These are phyloP conservation scores for Barnettozyma vustinii DNA, from an alignment of 805 yeast genomes.

Conservation along the genomic window DNA sequence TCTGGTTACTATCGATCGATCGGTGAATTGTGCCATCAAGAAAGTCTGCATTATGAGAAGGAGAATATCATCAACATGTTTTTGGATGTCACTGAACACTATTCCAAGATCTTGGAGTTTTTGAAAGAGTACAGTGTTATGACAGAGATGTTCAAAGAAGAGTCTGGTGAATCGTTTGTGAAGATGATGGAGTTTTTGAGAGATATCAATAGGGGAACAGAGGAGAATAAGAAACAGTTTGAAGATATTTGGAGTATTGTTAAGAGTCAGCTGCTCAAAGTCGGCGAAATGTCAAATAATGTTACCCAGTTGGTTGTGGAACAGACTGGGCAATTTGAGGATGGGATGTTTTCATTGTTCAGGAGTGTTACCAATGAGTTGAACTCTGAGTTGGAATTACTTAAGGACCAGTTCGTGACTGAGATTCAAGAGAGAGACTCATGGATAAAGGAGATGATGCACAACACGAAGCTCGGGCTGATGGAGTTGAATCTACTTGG, in stretches of 20 bases:
- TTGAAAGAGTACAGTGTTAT: slow-evolving; percentile 17
- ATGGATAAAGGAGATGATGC: background rate
- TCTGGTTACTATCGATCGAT: slow-evolving; percentile 59
- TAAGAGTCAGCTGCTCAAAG: slow-evolving; percentile 11
- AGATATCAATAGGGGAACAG: slow-evolving; percentile 7
- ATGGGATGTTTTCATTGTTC: slow-evolving; percentile 11
- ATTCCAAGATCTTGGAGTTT: slow-evolving; percentile 17
- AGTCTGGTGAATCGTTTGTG: slow-evolving; percentile 11
- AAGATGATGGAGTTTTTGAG: slow-evolving; percentile 13
- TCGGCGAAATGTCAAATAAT: slow-evolving; percentile 13
- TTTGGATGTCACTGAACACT: slow-evolving; percentile 39
- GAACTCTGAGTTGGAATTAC: slow-evolving; percentile 4
- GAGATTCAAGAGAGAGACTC: slow-evolving; percentile 13
- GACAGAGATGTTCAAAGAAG: slow-evolving; percentile 16
- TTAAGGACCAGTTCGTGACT: slow-evolving; percentile 12
- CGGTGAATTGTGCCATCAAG: slow-evolving; percentile 47
- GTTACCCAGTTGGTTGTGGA: slow-evolving; percentile 12
- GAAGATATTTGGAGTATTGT: slow-evolving; percentile 13
- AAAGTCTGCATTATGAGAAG: slow-evolving; percentile 46
- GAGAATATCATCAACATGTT: slow-evolving; percentile 43
- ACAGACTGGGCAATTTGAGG: slow-evolving; percentile 12
- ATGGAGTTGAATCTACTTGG: slow-evolving; percentile 1
- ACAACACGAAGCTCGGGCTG: background rate
- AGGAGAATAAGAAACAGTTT: slow-evolving; percentile 8
- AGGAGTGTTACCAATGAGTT: slow-evolving; percentile 7